Base-by-base conservation (phyloP, 2,329 filamentous ascomycete species). In the Exophiala phaeomuriformis region DNA sequence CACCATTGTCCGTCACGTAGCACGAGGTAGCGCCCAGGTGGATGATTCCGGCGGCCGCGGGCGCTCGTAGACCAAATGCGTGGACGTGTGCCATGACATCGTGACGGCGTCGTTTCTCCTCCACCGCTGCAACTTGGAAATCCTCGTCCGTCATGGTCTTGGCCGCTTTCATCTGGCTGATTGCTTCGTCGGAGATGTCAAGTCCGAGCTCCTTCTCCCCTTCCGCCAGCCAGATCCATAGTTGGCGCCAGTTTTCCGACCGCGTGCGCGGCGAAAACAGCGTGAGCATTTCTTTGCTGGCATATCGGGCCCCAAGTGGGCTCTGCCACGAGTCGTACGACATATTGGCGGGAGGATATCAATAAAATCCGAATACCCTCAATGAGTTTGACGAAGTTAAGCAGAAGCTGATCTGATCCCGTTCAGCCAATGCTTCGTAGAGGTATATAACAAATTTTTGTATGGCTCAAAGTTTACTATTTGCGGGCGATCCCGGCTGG, bases 181-280 rank as follows among this genome's bases (percentile, higher is more conserved):
- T 75, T 5, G 90, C 90, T 64, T 91, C 82, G 19, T 78, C 69
- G 9, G 80, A 83, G 66, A 95, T 90, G 5, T 79, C 74, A 44
- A 95, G 79, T 2, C 89, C 89, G 1, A 95, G 79, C 69, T 90
- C 85, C 68, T 83, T 84, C 75, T 95, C 85, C 6, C 80, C 77
- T 75, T 95, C 85, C 28, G 90, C 90, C 7, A 95, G 84, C 72
- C 79, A 83, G 42, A 91, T 75, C 90, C 90, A 96, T 12, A 95
- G 81, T 68, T 87, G 79, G 60, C 90, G 82, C 89, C 89, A 94
- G 51, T 83, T 89, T 40, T 81, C 84, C 69, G 84, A 82, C 31
- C 89, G 79, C 50, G 82, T 84, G 41, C 88, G 81, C 55, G 84
- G 81, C 63, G 83, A 85, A 76, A 95, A 96, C 57, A 95, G 81